Percentiles rank a stretch among this genome's conserved stretches.
phyloP scores from a whole-genome alignment of 768 basidiomycete species.

The Aureoboletus auriporus region DNA sequence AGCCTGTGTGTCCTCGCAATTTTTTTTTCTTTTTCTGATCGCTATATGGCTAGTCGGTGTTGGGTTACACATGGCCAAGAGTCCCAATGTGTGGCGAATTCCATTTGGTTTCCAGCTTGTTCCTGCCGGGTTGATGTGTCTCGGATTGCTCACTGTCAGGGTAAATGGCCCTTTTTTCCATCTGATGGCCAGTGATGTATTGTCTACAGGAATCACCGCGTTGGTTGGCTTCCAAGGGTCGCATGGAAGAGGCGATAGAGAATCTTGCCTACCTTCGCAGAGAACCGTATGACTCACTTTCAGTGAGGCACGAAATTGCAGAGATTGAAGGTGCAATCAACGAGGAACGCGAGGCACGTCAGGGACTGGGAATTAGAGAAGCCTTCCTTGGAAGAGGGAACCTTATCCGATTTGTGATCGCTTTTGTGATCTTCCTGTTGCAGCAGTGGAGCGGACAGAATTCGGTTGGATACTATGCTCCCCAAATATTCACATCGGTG shows the following conservation, averaged over 20 bases:
- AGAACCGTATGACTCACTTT: constrained; percentile 37
- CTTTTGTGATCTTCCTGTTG: constrained; percentile 71
- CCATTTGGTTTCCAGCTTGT: constrained; percentile 75
- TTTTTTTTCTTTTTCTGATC: neutral
- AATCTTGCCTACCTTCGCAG: constrained; percentile 66
- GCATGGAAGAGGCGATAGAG: constrained; percentile 45
- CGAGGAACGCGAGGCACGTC: constrained; percentile 65
- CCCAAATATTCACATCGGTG: constrained; percentile 68
- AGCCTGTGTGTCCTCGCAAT: constrained; percentile 24
- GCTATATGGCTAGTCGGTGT: constrained; percentile 47
- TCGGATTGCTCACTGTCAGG: constrained; percentile 66
- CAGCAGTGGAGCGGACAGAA: constrained; percentile 88
- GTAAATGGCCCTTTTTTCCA: constrained; percentile 19
- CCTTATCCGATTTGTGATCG: constrained; percentile 79
- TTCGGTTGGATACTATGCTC: constrained; percentile 73
- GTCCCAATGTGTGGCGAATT: constrained; percentile 59
- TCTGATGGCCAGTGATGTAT: constrained; percentile 8
- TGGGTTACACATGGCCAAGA: constrained; percentile 45
- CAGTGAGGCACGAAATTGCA: constrained; percentile 56
- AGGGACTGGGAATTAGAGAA: constrained; percentile 62
- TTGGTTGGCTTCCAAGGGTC: constrained; percentile 66
- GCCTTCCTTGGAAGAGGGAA: constrained; percentile 83
- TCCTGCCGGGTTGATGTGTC: constrained; percentile 64
- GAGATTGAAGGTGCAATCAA: constrained; percentile 80
- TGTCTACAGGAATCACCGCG: constrained; percentile 62